Conservation (phyloP, 1,284 basidiomycete species). For the Somion occarium region DNA sequence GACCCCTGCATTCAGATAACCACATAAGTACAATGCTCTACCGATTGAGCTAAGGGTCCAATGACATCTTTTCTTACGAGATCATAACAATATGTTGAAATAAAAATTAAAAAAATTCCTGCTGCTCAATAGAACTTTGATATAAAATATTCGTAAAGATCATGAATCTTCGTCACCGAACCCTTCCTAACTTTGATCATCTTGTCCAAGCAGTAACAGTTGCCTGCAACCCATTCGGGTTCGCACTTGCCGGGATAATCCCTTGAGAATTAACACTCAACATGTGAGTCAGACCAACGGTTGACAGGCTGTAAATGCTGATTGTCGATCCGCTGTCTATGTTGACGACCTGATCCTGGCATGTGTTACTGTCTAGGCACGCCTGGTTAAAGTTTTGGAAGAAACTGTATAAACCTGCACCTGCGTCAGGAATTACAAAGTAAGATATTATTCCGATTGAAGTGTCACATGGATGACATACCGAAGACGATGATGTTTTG, state of each 20-base stretch:
- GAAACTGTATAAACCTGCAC: constrained; percentile 70
- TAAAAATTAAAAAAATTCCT: no score
- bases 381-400: constrained; percentile 34
- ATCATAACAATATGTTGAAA: no score
- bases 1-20: constrained; percentile 40
- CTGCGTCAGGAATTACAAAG: constrained; percentile 23
- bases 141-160: no score
- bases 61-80: neutral
- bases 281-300: constrained; percentile 56
- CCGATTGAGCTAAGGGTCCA: constrained; percentile 45
- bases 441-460: neutral
- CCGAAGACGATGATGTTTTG: constrained; percentile 62
- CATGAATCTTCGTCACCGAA: no score
- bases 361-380: constrained; percentile 43
- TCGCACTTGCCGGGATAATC: constrained; percentile 39
- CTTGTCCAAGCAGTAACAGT: constrained; percentile 57
- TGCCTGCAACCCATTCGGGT: constrained; percentile 56
- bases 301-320: constrained; percentile 56
- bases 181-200: no score
- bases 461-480: constrained; percentile 11
- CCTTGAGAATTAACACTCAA: constrained; percentile 48
- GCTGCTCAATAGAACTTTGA: no score
- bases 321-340: constrained; percentile 51
- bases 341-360: constrained; percentile 58
- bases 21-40: constrained; percentile 47